A percentile compares a stretch with the other conserved stretches of the same genome.
Evolutionary conservation across 768 basidiomycete genomes (phyloP).

Genomic region (Suillus tomentosus): DNA sequence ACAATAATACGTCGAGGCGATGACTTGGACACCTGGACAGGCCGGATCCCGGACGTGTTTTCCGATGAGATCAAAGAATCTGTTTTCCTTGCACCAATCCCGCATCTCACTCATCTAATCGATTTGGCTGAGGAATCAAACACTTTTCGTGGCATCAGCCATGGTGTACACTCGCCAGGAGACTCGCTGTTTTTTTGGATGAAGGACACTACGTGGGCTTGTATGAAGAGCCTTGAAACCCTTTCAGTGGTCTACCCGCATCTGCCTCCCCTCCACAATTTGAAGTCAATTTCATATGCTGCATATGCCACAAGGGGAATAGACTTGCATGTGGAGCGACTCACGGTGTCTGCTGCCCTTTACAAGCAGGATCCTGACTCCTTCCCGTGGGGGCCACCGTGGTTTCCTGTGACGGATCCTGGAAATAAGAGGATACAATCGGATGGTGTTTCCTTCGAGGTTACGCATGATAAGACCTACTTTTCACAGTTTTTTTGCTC

Average conservation of each 20-base stretch:
- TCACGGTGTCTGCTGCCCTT: background rate
- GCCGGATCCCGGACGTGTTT: too few species aligned
- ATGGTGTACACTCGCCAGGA: too few species aligned
- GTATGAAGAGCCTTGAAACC: background rate
- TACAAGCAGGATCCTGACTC: background rate
- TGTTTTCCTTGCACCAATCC: background rate
- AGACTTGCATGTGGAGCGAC: background rate
- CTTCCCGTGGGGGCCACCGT: background rate
- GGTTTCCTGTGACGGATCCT: background rate
- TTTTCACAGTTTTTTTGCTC: background rate
- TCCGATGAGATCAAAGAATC: background rate
- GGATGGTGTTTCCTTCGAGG: background rate
- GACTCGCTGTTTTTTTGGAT: too few species aligned
- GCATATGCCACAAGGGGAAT: background rate
- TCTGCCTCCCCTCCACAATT: background rate
- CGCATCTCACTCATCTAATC: background rate
- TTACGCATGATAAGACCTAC: background rate
- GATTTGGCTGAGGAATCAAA: background rate
- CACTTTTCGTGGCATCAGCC: background rate
- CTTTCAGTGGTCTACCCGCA: background rate
- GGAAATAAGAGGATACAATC: background rate
- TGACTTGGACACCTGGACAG: too few species aligned
- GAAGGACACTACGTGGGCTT: background rate
- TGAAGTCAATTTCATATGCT: background rate
- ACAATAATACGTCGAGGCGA: background rate